Evolutionary conservation across 257 asterid species (phyloP).

Genomic region (Cruciata laevipes): DNA sequence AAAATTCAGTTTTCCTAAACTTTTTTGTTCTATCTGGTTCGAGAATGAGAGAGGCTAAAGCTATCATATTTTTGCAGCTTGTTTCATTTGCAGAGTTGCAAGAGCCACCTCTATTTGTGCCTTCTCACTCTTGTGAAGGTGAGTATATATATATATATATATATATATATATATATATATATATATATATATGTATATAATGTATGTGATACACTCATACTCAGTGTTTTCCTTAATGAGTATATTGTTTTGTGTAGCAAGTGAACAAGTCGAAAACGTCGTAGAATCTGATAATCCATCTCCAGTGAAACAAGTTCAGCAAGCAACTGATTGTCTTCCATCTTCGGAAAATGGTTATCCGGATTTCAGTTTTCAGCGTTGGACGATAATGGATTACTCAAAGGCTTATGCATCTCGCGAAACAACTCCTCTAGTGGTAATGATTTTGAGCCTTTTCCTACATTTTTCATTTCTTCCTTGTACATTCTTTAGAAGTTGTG

Average conservation of each 20-base stretch:
- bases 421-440: slow-evolving; percentile 59
- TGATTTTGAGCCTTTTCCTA: not conserved
- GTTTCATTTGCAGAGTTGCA: slow-evolving; percentile 66
- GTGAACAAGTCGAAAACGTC: slow-evolving; percentile 37
- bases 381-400: slow-evolving; percentile 72
- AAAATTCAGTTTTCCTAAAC: no score
- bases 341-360: slow-evolving; percentile 18
- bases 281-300: slow-evolving; percentile 32
- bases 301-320: slow-evolving; percentile 45
- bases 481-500: not conserved
- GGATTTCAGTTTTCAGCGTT: slow-evolving; percentile 33
- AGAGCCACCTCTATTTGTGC: slow-evolving; percentile 75
- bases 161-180: no score
- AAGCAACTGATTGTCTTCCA: slow-evolving; percentile 40
- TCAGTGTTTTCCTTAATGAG: not conserved
- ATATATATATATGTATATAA: no score
- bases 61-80: slow-evolving; percentile 45
- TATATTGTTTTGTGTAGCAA: slow-evolving; percentile 21
- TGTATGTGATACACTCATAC: no score
- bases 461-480: not conserved
- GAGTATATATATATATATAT: no score
- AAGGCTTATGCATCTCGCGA: slow-evolving; percentile 46
- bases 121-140: slow-evolving; percentile 67
- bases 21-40: not conserved
- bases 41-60: not conserved